Conservation (phyloP, 1,284 basidiomycete species). For the Microbotryomycetes sp. region DNA sequence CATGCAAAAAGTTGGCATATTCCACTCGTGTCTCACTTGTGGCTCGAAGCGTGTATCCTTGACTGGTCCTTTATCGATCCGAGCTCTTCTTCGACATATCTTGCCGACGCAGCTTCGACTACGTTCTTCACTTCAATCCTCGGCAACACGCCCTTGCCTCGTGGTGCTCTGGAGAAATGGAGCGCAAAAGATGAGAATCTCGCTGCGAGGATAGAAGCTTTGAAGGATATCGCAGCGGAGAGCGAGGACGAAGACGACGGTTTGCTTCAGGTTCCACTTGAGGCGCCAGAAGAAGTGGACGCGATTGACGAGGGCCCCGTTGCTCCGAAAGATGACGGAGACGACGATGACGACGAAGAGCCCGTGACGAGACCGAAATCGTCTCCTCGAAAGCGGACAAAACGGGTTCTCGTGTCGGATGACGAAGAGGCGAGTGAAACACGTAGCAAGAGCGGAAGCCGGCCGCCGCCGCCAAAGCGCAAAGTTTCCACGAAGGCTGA, state of each 20-base stretch:
- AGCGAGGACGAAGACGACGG: background rate
- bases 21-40: conserved; percentile 76
- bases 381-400: too few species aligned
- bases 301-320: background rate
- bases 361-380: background rate
- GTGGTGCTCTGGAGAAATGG: conserved; percentile 18
- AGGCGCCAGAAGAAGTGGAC: background rate
- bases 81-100: background rate
- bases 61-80: conserved; percentile 51
- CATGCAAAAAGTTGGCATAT: conserved; percentile 73
- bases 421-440: background rate
- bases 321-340: background rate
- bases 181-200: conserved; percentile 3
- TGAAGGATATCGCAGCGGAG: conserved; percentile 8
- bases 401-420: background rate
- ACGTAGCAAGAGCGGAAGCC: background rate
- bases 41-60: conserved; percentile 79
- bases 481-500: too few species aligned
- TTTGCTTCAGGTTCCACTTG: background rate
- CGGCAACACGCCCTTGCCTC: conserved; percentile 7
- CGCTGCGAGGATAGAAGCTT: conserved; percentile 4
- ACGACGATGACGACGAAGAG: background rate
- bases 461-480: too few species aligned
- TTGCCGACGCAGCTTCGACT: background rate
- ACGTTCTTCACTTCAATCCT: conserved; percentile 21